Percentiles rank a stretch among this genome's conserved stretches.
phyloP scores from a whole-genome alignment of 768 basidiomycete species.

The Gelatoporia subvermispora region DNA sequence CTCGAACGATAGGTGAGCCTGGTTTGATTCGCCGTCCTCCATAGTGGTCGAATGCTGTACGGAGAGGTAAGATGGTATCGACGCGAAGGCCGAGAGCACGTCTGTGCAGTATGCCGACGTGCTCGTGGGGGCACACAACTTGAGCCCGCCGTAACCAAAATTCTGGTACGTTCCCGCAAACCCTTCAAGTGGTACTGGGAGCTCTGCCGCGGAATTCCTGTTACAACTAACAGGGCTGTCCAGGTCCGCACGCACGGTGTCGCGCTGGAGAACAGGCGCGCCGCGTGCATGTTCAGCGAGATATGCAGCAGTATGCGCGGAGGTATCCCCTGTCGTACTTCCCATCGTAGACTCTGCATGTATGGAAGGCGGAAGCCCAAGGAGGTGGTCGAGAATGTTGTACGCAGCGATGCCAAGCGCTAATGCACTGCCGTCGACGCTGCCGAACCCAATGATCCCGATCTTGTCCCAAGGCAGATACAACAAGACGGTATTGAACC shows the following conservation, averaged over 20 bases:
- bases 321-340: too few species aligned
- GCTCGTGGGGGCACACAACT: constrained; percentile 28
- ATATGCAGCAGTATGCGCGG: too few species aligned
- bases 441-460: constrained; percentile 24
- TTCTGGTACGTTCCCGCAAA: constrained; percentile 32
- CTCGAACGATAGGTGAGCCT: too few species aligned
- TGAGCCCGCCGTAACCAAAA: constrained; percentile 33
- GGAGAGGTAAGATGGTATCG: not conserved
- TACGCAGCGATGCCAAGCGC: not conserved
- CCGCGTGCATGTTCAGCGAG: too few species aligned
- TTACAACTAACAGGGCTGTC: too few species aligned
- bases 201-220: not conserved
- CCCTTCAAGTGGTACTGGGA: constrained; percentile 9
- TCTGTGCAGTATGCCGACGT: constrained; percentile 17
- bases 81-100: constrained; percentile 26
- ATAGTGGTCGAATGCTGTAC: not conserved
- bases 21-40: not conserved
- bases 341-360: too few species aligned
- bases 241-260: not conserved
- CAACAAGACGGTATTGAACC: constrained; percentile 27
- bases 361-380: not conserved
- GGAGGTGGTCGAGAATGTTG: constrained; percentile 5
- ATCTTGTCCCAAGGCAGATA: constrained; percentile 33
- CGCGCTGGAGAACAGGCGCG: too few species aligned
- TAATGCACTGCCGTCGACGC: constrained; percentile 10